Evolutionary conservation across 1,284 basidiomycete species (phyloP).

Genomic region (Ceratobasidium sp.): DNA sequence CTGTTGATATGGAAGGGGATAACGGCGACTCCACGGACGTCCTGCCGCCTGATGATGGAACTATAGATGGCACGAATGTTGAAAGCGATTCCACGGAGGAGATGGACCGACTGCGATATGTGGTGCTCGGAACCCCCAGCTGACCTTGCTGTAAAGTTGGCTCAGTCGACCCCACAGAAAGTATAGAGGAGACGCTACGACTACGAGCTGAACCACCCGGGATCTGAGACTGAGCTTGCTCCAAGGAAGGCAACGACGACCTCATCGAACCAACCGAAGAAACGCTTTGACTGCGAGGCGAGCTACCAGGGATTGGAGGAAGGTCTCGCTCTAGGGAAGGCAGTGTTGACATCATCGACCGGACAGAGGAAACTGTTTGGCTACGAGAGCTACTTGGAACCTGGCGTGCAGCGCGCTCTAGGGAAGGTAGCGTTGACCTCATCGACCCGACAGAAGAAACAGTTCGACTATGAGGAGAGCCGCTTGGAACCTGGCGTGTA

Average conservation of each 20-base stretch:
- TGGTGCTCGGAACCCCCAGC: conserved; percentile 17
- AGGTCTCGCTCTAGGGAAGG: no score
- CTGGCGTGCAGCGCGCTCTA: background rate
- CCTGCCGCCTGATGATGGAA: conserved; percentile 23
- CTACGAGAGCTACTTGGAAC: background rate
- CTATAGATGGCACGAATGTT: conserved; percentile 2
- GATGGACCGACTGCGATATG: conserved; percentile 16
- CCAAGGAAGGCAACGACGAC: background rate
- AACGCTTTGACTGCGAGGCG: background rate
- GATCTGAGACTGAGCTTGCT: background rate
- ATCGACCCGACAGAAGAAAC: background rate
- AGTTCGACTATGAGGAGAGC: background rate
- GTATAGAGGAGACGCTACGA: background rate
- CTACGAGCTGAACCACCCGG: background rate
- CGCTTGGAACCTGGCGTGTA: no score
- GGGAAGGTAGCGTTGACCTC: background rate
- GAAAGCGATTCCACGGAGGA: conserved; percentile 20
- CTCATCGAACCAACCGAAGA: conserved; percentile 3
- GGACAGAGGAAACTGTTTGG: background rate
- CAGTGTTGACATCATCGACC: background rate
- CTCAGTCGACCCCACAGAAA: background rate
- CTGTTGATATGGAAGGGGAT: conserved; percentile 26
- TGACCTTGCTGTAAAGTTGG: background rate
- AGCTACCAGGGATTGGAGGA: background rate
- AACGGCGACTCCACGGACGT: conserved; percentile 25